Evolutionary conservation across 2,329 filamentous ascomycete genomes (phyloP), one percentile per base, ranked within the genome.

Genomic region (Colletotrichum plurivorum): DNA sequence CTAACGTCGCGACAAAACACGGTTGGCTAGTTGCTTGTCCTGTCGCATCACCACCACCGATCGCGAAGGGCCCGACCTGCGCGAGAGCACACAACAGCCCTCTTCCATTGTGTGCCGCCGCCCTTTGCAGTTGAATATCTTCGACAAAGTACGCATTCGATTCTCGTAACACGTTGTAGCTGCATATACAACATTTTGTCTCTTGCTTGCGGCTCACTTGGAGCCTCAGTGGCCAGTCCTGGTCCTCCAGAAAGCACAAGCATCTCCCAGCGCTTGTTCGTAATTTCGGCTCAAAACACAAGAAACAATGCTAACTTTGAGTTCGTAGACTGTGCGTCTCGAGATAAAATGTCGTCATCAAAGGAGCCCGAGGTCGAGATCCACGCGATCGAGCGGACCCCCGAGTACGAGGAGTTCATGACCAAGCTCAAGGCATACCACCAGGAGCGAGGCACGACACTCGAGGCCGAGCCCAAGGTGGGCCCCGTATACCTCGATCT

Each of bases 401-500:
- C 88, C 58, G 93, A 96, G 81, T 94, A 94, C 80, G 88, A 92
- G 64, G 90, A 93, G 51, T 97, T 97, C 79, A 92, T 97, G 76
- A 84, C 88, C 73, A 90, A 91, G 75, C 83, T 97, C 65, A 87
- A 85, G 58, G 89, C 85, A 54, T 97, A 94, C 77, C 94, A 97
- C 80, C 86, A 91, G 74, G 89, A 93, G 79, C 89, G 94, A 81
- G 94, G 94, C 63, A 97, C 93, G 8, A 82, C 85, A 66, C 90
- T 97, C 73, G 94, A 97, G 70, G 86, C 91, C 36, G 92, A 95
- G 78, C 94, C 94, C 59, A 94, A 93, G 81, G 90, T 97, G 74
- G 94, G 93, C 70, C 87, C 88, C 73, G 90, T 90, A 69, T 90
- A 92, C 72, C 87, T 97, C 70, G 93, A 97, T 76, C 85, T 97